Conservation (phyloP, 345 rosid species). For the Salix dunnii region DNA sequence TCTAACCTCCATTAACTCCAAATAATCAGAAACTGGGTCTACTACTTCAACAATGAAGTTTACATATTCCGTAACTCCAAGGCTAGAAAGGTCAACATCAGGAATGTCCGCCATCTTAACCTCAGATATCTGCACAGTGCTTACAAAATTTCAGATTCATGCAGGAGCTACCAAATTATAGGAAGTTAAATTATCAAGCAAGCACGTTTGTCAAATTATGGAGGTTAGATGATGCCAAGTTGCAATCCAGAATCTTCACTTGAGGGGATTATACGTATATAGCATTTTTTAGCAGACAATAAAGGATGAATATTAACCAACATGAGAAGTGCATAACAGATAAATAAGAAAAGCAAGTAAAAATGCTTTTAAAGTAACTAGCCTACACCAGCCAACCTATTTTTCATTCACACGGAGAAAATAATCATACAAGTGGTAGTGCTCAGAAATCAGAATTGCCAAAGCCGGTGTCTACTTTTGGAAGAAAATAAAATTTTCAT, state of each 20-base stretch:
- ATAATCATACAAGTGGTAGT: not conserved
- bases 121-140: constrained; percentile 66
- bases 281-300: not conserved
- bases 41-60: constrained; percentile 77
- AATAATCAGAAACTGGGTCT: constrained; percentile 83
- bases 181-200: not conserved
- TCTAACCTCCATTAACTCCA: constrained; percentile 90
- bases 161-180: not conserved
- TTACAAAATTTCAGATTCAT: not conserved
- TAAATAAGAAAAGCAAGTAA: not conserved
- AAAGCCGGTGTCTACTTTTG: not conserved
- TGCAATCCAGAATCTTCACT: not conserved
- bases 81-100: constrained; percentile 65
- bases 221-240: not conserved
- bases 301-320: not conserved
- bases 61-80: constrained; percentile 63
- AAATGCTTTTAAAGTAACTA: not conserved
- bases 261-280: not conserved
- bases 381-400: not conserved
- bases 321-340: not conserved
- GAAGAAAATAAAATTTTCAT: not conserved
- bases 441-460: not conserved
- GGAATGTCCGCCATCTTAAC: constrained; percentile 82
- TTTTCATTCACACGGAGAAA: not conserved
- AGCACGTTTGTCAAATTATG: not conserved